Evolutionary conservation across 2,329 filamentous ascomycete species (phyloP), one percentile per base, ranked within the genome.

Genomic region (Blumeria graminis): DNA sequence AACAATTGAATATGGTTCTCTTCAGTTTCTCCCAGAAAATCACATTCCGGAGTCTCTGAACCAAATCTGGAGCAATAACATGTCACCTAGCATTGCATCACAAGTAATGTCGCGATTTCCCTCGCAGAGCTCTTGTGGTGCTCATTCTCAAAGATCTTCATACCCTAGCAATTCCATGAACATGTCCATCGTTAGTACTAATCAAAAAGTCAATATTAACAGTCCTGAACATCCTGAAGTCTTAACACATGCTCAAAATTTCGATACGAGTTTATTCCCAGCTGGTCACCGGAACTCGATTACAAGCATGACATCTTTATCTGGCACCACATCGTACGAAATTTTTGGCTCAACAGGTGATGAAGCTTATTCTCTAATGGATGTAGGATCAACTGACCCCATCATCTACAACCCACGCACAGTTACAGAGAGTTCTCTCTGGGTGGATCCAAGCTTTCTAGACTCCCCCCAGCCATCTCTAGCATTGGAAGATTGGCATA

Each of bases 121-220:
- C 57, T 65, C 65, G 34, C 62, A 65, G 57, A 61, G 64, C 57
- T 65, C 63, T 57, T 56, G 61, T 48, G 62, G 62, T 58, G 60
- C 61, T 34, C 58, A 61, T 50, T 64, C 65, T 57, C 59, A 63
- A 48, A 61, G 61, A 56, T 63, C 61, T 55, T 60, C 57, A 56
- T 59, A 61, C 55, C 63, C 64, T 55, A 62, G 60, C 54, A 60
- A 62, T 56, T 60, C 63, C 56, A 65, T 62, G 62, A 61, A 65
- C 61, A 63, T 65, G 55, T 62, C 65, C 56, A 64, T 64, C 57
- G 61, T 61, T 56, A 61, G 61, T 56, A 65, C 64, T 61, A 64
- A 66, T 62, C 56, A 58, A 55, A 63, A 62, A 59, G 62, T 60
- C 56, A 65, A 64, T 58, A 67, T 64, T 59, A 62, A 56, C 56